phyloP scores from a whole-genome alignment of 2,329 filamentous ascomycete genomes.

The Monosporascus sp. region DNA sequence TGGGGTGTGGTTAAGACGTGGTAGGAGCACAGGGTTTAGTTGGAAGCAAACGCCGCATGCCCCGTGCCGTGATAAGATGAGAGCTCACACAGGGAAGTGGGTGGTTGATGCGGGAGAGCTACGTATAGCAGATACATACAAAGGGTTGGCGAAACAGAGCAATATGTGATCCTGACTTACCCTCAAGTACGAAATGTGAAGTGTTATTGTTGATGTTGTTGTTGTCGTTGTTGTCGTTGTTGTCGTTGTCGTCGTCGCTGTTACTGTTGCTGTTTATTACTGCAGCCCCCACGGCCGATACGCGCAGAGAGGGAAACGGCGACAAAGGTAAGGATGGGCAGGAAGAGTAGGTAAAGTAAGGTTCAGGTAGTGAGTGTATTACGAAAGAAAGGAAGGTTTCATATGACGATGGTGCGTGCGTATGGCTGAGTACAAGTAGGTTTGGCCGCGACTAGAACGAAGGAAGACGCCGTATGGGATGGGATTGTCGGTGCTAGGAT shows the following conservation, averaged over 20 bases:
- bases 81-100: no score
- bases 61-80: no score
- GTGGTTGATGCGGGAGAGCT: no score
- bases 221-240: no score
- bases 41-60: no score
- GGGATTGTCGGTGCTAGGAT: background rate
- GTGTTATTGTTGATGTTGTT: background rate
- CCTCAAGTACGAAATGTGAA: conserved; percentile 5
- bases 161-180: conserved; percentile 18
- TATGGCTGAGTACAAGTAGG: background rate
- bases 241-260: no score
- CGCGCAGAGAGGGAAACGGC: background rate
- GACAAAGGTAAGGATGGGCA: background rate
- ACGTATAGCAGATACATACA: background rate
- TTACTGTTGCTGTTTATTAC: no score
- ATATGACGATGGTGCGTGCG: background rate
- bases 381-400: background rate
- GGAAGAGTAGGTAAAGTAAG: background rate
- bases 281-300: background rate
- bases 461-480: background rate
- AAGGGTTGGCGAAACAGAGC: conserved; percentile 8
- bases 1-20: no score
- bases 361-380: background rate
- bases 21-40: no score
- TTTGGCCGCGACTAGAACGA: background rate